Evolutionary conservation across 2,329 filamentous ascomycete genomes (phyloP).

Genomic region (Alternaria arbusti): DNA sequence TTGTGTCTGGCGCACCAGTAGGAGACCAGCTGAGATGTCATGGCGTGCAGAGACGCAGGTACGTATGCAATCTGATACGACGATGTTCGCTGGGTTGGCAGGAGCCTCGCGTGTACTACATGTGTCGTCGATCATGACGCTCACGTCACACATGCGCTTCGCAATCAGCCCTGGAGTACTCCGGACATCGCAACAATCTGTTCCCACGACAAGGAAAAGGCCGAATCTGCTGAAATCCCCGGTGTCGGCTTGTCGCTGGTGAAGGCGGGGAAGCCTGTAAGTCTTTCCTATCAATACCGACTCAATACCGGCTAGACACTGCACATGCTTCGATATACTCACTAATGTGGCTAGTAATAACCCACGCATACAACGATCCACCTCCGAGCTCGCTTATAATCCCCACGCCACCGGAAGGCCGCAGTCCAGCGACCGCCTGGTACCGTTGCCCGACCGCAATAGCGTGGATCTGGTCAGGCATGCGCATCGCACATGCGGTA

Average conservation of each 20-base stretch:
- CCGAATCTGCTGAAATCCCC: not conserved
- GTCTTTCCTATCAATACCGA: not conserved
- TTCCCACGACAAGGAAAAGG: not conserved
- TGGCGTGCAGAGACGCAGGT: conserved; percentile 10
- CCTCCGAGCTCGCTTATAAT: not conserved
- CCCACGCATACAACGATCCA: not conserved
- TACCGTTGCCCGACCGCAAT: conserved; percentile 2
- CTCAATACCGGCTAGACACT: not conserved
- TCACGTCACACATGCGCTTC: conserved; percentile 9
- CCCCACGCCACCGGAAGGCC: not conserved
- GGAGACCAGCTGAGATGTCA: conserved; percentile 14
- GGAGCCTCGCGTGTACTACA: conserved; percentile 5
- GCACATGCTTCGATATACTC: not conserved
- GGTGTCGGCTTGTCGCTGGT: not conserved
- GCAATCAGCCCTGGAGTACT: not conserved
- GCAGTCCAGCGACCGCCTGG: conserved; percentile 5
- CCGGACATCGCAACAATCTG: not conserved
- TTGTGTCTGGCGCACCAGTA: conserved; percentile 5
- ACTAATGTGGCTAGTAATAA: not conserved
- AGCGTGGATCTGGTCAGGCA: conserved; percentile 17
- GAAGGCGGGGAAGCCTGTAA: not conserved
- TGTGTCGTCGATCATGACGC: conserved; percentile 11
- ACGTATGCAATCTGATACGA: conserved; percentile 6
- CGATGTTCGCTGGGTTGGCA: conserved; percentile 1
- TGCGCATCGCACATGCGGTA: conserved; percentile 1